Percentiles rank a stretch among this genome's conserved stretches.
phyloP scores from a whole-genome alignment of 2,329 filamentous ascomycete genomes.

The Ophiocordyceps polyrhachis-furcata region DNA sequence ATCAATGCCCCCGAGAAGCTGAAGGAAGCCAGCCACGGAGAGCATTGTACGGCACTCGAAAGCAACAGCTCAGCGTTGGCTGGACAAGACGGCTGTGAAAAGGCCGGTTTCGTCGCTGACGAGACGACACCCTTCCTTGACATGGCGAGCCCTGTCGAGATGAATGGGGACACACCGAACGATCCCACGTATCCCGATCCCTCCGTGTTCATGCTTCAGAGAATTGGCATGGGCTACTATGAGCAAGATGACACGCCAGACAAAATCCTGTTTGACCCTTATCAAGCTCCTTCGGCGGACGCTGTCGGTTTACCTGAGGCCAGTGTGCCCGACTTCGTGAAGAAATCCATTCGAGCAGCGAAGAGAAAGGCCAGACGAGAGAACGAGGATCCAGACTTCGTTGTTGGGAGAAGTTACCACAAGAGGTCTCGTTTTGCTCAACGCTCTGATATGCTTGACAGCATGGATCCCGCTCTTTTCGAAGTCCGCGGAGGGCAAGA shows the following conservation, averaged over 20 bases:
- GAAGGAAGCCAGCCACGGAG: slow-evolving; percentile 7
- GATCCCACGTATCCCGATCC: slow-evolving; percentile 29
- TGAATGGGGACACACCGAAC: background rate
- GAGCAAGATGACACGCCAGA: slow-evolving; percentile 38
- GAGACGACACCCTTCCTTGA: background rate
- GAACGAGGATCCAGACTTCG: slow-evolving; percentile 35
- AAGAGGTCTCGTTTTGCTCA: slow-evolving; percentile 19
- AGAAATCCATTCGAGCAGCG: slow-evolving; percentile 32
- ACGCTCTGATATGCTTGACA: slow-evolving; percentile 16
- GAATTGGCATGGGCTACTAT: slow-evolving; percentile 42
- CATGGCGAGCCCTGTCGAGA: background rate
- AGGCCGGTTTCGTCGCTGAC: background rate
- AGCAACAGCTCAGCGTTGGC: background rate
- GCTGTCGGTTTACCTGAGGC: slow-evolving; percentile 22
- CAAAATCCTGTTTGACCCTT: slow-evolving; percentile 40
- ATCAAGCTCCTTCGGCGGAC: slow-evolving; percentile 31
- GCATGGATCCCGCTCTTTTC: slow-evolving; percentile 35
- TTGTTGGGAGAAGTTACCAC: slow-evolving; percentile 20
- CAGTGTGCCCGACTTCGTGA: slow-evolving; percentile 33
- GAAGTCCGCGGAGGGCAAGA: slow-evolving; percentile 6
- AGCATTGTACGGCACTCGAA: slow-evolving; percentile 12
- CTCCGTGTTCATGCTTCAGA: slow-evolving; percentile 23
- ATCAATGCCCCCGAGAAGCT: background rate
- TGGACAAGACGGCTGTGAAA: too few species aligned
- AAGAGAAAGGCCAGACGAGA: slow-evolving; percentile 34